These are phyloP conservation scores for Gnomoniopsis sp. DNA, from an alignment of 2,329 filamentous ascomycete species.

Conservation along the genomic window DNA sequence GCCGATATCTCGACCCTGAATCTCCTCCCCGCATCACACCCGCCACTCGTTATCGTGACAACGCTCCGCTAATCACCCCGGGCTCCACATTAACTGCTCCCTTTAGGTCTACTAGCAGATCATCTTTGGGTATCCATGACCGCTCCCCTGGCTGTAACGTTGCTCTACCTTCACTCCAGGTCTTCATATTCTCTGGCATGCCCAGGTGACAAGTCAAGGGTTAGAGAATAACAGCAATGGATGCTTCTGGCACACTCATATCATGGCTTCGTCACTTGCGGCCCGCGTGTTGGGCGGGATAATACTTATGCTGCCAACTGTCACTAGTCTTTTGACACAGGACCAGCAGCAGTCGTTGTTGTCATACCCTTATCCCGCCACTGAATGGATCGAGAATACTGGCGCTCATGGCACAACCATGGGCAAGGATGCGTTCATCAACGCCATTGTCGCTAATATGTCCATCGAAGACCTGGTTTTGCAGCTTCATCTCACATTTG, in stretches of 20 bases:
- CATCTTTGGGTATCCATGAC: neutral
- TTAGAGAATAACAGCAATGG: neutral
- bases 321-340: neutral
- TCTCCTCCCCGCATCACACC: neutral
- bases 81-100: neutral
- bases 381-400: slow-evolving; percentile 8
- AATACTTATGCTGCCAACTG: neutral
- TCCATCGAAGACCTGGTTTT: slow-evolving; percentile 31
- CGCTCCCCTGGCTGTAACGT: slow-evolving; percentile 2
- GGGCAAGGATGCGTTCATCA: slow-evolving; percentile 25
- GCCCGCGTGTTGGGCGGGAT: neutral
- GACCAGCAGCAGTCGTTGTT: neutral
- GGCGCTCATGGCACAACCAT: slow-evolving; percentile 2
- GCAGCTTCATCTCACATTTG: slow-evolving; percentile 43
- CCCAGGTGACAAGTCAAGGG: neutral
- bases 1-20: too few species aligned
- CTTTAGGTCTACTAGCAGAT: neutral
- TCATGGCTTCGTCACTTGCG: neutral
- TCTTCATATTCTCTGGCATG: neutral
- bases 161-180: neutral
- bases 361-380: slow-evolving; percentile 2
- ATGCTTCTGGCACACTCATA: neutral
- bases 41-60: neutral
- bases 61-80: neutral
- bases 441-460: slow-evolving; percentile 28